Conservation (phyloP, 2,329 filamentous ascomycete species). For the Annulohypoxylon truncatum region DNA sequence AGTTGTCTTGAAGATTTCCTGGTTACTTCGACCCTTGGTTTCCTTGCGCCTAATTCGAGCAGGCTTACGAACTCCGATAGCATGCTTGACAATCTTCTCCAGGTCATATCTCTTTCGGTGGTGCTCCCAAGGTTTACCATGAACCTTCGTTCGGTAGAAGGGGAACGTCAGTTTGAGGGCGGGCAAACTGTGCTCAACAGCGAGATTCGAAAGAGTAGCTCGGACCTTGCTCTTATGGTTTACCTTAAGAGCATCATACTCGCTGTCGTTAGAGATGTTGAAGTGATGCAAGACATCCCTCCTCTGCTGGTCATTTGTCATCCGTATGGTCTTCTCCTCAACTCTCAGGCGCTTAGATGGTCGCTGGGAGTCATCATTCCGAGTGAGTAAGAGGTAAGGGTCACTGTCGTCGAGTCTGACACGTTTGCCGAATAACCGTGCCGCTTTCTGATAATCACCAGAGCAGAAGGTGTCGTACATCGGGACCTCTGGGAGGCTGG, state of each 20-base stretch:
- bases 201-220: slow-evolving; percentile 88
- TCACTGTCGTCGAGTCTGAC: slow-evolving; percentile 90
- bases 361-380: slow-evolving; percentile 72
- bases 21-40: slow-evolving; percentile 80
- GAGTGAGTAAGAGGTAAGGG: slow-evolving; percentile 83
- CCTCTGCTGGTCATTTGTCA: slow-evolving; percentile 75
- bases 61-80: slow-evolving; percentile 59
- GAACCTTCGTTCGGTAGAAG: slow-evolving; percentile 90
- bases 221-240: slow-evolving; percentile 97
- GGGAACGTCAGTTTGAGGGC: slow-evolving; percentile 93
- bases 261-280: slow-evolving; percentile 96
- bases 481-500: slow-evolving; percentile 68
- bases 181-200: slow-evolving; percentile 94
- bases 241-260: slow-evolving; percentile 94
- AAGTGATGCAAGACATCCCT: slow-evolving; percentile 84
- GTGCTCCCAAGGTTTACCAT: slow-evolving; percentile 75
- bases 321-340: slow-evolving; percentile 71
- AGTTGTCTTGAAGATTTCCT: slow-evolving; percentile 81
- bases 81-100: slow-evolving; percentile 58
- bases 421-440: slow-evolving; percentile 78
- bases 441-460: slow-evolving; percentile 82
- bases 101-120: slow-evolving; percentile 78
- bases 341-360: slow-evolving; percentile 69
- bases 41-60: slow-evolving; percentile 82
- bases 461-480: slow-evolving; percentile 76